Evolutionary conservation across 2,329 filamentous ascomycete species (phyloP).

Genomic region (Thelonectria olida): DNA sequence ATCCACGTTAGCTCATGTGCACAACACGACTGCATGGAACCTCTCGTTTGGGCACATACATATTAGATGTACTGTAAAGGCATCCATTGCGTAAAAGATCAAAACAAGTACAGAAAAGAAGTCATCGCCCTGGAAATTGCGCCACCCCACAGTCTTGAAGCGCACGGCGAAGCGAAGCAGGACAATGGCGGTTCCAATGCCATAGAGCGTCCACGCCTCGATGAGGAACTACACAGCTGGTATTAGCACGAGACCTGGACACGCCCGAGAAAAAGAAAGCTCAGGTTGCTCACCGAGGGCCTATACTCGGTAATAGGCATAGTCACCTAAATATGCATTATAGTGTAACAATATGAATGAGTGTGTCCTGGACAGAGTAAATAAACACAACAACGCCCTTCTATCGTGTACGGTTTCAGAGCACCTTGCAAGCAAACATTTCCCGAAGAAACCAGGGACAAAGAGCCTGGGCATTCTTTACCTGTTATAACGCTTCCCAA

Average conservation of each 20-base stretch:
- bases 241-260: neutral
- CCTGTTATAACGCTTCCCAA: too few relatives aligned
- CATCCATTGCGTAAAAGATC: constrained; percentile 47
- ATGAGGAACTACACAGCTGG: constrained; percentile 37
- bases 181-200: constrained; percentile 44
- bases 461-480: too few relatives aligned
- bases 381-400: too few relatives aligned
- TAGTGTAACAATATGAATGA: too few relatives aligned
- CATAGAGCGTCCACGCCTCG: constrained; percentile 45
- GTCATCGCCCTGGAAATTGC: constrained; percentile 51
- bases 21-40: neutral
- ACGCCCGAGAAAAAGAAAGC: too few relatives aligned
- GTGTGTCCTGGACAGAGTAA: too few relatives aligned
- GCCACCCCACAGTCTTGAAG: constrained; percentile 47
- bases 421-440: too few relatives aligned
- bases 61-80: constrained; percentile 46
- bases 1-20: too few relatives aligned
- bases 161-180: constrained; percentile 47
- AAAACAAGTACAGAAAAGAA: constrained; percentile 46
- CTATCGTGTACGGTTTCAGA: too few relatives aligned
- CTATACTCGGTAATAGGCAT: constrained; percentile 18
- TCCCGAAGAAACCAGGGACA: too few relatives aligned
- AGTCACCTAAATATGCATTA: too few relatives aligned
- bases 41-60: constrained; percentile 26
- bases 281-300: constrained; percentile 1